Conservation (phyloP, 2,329 filamentous ascomycete species). For the Aspergillus aculeatinus region DNA sequence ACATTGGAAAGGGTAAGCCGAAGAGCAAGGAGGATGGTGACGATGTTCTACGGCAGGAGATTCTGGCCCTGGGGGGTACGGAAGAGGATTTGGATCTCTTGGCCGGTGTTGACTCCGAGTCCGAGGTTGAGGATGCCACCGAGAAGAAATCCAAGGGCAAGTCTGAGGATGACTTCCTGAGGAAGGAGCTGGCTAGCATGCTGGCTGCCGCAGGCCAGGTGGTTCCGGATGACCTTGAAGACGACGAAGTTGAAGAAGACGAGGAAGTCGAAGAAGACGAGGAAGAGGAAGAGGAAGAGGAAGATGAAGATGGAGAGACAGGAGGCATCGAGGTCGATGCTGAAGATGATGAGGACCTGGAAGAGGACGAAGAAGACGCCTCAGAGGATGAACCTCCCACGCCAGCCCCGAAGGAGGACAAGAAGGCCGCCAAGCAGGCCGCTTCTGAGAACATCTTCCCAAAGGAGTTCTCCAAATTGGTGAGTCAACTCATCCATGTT, state of each 20-base stretch:
- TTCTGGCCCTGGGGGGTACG: slow-evolving; percentile 50
- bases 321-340: slow-evolving; percentile 26
- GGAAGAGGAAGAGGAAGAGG: slow-evolving; percentile 40
- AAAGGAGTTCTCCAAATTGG: slow-evolving; percentile 39
- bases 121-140: slow-evolving; percentile 42
- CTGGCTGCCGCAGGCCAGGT: slow-evolving; percentile 38
- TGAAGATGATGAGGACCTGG: slow-evolving; percentile 32
- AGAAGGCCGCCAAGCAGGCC: slow-evolving; percentile 20
- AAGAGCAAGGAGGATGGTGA: slow-evolving; percentile 23
- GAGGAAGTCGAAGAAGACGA: slow-evolving; percentile 31
- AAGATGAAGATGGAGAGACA: slow-evolving; percentile 30
- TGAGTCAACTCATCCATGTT: slow-evolving; percentile 18
- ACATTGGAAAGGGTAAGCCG: slow-evolving; percentile 21
- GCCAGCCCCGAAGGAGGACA: slow-evolving; percentile 23
- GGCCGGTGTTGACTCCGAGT: slow-evolving; percentile 46
- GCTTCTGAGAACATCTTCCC: slow-evolving; percentile 27
- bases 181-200: slow-evolving; percentile 41
- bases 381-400: slow-evolving; percentile 28
- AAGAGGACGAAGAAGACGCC: slow-evolving; percentile 27
- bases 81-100: slow-evolving; percentile 50
- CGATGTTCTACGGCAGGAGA: slow-evolving; percentile 43
- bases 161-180: slow-evolving; percentile 37
- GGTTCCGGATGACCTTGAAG: slow-evolving; percentile 36
- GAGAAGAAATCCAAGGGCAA: slow-evolving; percentile 26
- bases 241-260: slow-evolving; percentile 34